Evolutionary conservation across 345 rosid species (phyloP).

Genomic region (Moringa oleifera): DNA sequence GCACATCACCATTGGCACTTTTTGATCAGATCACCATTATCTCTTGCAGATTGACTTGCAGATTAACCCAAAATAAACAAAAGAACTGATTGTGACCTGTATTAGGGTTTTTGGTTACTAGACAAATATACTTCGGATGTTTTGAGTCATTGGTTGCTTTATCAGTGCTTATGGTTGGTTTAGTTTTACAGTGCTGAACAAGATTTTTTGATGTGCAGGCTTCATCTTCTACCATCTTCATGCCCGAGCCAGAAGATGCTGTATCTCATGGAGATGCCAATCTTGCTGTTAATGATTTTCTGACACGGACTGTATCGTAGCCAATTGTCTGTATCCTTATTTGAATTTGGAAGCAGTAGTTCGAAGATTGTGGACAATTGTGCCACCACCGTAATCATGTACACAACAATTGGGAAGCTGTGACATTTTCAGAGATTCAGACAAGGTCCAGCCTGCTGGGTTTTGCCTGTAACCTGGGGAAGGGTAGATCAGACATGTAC

Average conservation of each 20-base stretch:
- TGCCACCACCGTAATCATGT: slow-evolving; percentile 6
- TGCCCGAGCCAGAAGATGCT: slow-evolving; percentile 96
- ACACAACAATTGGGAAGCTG: neutral
- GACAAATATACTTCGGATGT: no score
- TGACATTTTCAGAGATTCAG: neutral
- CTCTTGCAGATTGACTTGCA: no score
- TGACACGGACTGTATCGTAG: slow-evolving; percentile 48
- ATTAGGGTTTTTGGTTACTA: no score
- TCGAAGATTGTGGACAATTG: slow-evolving; percentile 1
- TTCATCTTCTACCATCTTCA: slow-evolving; percentile 65
- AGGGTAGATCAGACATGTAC: slow-evolving; percentile 19
- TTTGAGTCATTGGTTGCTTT: no score
- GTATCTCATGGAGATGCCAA: slow-evolving; percentile 88
- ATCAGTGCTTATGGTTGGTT: neutral
- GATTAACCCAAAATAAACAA: no score
- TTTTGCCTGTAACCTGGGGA: slow-evolving; percentile 15
- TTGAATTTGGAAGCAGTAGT: slow-evolving; percentile 4
- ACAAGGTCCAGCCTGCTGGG: slow-evolving; percentile 5
- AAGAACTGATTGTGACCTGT: no score
- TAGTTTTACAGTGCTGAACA: neutral
- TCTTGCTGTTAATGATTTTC: slow-evolving; percentile 88
- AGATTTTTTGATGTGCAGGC: slow-evolving; percentile 41
- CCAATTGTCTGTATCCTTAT: neutral
- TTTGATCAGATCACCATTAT: no score
- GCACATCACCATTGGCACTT: no score